These are phyloP conservation scores for Aspergillus baeticus DNA, from an alignment of 495 filamentous ascomycete species.

Conservation along the genomic window DNA sequence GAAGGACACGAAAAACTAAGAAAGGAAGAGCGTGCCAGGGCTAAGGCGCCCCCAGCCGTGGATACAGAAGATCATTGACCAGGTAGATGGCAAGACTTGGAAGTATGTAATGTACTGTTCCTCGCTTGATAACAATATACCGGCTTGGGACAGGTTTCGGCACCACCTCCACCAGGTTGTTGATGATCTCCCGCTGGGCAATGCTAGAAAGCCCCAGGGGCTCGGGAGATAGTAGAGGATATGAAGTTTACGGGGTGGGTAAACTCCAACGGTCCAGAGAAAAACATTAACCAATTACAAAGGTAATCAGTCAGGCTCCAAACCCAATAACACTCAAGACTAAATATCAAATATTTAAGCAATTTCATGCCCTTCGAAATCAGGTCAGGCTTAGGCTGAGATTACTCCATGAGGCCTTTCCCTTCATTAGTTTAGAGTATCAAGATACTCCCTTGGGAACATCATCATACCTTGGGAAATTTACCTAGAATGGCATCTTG, in stretches of 20 bases:
- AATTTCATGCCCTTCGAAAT: neutral
- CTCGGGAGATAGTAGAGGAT: neutral
- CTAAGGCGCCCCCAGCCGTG: neutral
- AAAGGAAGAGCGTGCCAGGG: too few species aligned
- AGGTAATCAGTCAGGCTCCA: neutral
- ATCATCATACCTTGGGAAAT: neutral
- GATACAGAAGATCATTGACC: neutral
- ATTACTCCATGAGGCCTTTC: neutral
- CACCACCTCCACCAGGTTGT: neutral
- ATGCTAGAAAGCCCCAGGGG: too few species aligned
- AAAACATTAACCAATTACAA: neutral
- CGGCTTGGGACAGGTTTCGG: neutral
- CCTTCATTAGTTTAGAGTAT: neutral
- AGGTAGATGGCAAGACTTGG: neutral
- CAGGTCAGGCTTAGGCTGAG: neutral
- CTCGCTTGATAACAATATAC: neutral
- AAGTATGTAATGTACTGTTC: neutral
- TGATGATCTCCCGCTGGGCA: neutral
- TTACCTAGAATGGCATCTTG: slow-evolving; percentile 1
- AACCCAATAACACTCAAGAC: too few species aligned
- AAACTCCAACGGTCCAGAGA: neutral
- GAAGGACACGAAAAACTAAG: too few species aligned
- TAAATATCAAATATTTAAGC: neutral
- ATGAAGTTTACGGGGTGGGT: neutral
- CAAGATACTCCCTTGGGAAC: neutral